These are phyloP conservation scores for Collybia sordida DNA, from an alignment of 768 basidiomycete species.

Conservation along the genomic window DNA sequence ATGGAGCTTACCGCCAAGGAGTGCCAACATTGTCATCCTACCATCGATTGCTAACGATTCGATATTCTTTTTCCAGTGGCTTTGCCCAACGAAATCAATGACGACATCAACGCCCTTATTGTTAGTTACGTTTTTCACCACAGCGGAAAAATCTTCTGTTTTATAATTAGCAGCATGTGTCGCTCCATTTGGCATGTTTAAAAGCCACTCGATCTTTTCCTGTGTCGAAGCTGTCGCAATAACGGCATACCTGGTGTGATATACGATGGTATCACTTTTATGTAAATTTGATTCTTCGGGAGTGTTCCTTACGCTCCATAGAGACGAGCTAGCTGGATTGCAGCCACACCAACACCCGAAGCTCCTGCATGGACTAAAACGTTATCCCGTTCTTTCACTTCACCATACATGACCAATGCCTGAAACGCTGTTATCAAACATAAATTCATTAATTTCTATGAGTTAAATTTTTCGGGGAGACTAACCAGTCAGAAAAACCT, in stretches of 20 bases:
- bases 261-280: no score
- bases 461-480: neutral
- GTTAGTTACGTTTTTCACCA: conserved; percentile 65
- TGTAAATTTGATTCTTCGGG: no score
- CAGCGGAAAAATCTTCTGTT: conserved; percentile 74
- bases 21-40: conserved; percentile 66
- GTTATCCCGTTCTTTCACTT: conserved; percentile 66
- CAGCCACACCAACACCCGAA: conserved; percentile 86
- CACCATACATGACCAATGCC: conserved; percentile 59
- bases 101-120: conserved; percentile 79
- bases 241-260: conserved; percentile 43
- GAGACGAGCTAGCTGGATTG: conserved; percentile 80
- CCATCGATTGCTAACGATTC: conserved; percentile 70
- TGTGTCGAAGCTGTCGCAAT: conserved; percentile 84
- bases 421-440: conserved; percentile 37
- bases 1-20: conserved; percentile 58
- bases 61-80: conserved; percentile 74
- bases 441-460: neutral
- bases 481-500: conserved; percentile 83
- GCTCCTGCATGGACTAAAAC: conserved; percentile 91
- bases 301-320: conserved; percentile 63
- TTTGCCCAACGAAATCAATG: conserved; percentile 81
- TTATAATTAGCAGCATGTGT: conserved; percentile 85
- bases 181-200: conserved; percentile 63
- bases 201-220: conserved; percentile 79